A percentile compares a stretch with the other conserved stretches of the same genome.
Evolutionary conservation across 768 basidiomycete genomes (phyloP).

Genomic region (Amanita subjunquillea): DNA sequence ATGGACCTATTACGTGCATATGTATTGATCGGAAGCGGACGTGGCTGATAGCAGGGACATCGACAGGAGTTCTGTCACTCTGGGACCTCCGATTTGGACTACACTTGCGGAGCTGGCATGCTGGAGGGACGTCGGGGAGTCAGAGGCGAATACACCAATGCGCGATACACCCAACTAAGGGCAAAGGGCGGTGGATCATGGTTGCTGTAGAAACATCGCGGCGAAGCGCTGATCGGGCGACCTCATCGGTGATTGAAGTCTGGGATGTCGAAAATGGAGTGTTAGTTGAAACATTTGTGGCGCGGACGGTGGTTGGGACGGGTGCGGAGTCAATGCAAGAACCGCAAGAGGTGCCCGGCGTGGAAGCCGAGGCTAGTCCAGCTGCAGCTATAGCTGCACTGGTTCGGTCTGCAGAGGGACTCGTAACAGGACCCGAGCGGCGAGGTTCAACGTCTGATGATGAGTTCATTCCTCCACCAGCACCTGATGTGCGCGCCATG

Average conservation of each 20-base stretch:
- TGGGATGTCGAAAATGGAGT: conserved; percentile 85
- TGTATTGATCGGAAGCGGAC: conserved; percentile 77
- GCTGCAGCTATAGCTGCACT: conserved; percentile 73
- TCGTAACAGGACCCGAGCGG: conserved; percentile 9
- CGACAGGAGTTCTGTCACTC: conserved; percentile 72
- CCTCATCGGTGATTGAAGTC: conserved; percentile 62
- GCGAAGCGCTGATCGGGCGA: conserved; percentile 28
- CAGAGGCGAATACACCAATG: conserved; percentile 61
- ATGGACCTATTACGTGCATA: conserved; percentile 77
- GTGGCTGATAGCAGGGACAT: conserved; percentile 87
- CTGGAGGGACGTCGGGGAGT: conserved; percentile 43
- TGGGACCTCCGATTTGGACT: conserved; percentile 97
- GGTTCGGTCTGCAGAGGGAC: conserved; percentile 55
- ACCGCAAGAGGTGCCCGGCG: conserved; percentile 38
- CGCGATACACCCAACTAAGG: conserved; percentile 76
- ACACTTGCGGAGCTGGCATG: conserved; percentile 80
- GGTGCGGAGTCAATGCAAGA: conserved; percentile 41
- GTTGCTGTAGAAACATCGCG: conserved; percentile 59
- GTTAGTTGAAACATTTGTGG: conserved; percentile 73
- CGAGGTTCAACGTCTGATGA: conserved; percentile 20
- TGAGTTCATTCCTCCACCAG: conserved; percentile 33
- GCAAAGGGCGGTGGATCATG: conserved; percentile 84
- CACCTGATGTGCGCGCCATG: conserved; percentile 60
- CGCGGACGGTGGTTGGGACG: conserved; percentile 30
- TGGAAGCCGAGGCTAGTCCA: conserved; percentile 50